Conservation (phyloP, 208 protist species). For the Leishmania lainsoni region DNA sequence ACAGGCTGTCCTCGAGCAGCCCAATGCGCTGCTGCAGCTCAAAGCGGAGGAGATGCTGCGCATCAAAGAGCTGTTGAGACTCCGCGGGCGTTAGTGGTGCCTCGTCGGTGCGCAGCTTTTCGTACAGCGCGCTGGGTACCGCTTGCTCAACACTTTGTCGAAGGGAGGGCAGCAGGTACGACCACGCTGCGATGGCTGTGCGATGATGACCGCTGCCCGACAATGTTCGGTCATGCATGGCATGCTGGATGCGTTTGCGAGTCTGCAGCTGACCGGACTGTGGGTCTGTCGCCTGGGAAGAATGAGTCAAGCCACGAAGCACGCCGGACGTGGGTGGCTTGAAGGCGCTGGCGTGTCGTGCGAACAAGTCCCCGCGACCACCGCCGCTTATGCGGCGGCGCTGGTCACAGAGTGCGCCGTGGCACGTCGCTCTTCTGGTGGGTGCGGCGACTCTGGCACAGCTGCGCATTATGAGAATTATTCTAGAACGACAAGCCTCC, state of each 20-base stretch:
- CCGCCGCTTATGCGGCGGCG: constrained; percentile 28
- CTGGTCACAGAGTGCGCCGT: constrained; percentile 2
- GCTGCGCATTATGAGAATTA: not conserved
- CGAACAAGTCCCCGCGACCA: constrained; percentile 65
- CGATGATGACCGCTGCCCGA: constrained; percentile 31
- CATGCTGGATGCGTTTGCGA: constrained; percentile 55
- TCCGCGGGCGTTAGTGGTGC: constrained; percentile 27
- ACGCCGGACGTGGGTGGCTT: constrained; percentile 25
- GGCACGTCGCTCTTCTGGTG: not conserved
- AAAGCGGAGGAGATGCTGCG: constrained; percentile 63
- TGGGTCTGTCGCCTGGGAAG: constrained; percentile 61
- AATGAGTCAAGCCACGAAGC: constrained; percentile 46
- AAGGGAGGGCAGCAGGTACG: constrained; percentile 65
- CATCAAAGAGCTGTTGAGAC: constrained; percentile 27
- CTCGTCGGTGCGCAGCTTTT: constrained; percentile 30
- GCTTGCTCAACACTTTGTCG: constrained; percentile 36
- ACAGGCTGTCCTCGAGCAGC: constrained; percentile 79
- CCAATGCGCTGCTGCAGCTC: constrained; percentile 75
- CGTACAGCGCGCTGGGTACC: constrained; percentile 30
- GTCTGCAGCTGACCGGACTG: constrained; percentile 72
- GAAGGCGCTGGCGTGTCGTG: constrained; percentile 33
- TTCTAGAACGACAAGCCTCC: not conserved
- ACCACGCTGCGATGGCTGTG: constrained; percentile 54
- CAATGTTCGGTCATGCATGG: constrained; percentile 16
- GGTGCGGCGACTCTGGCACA: not conserved